Percentiles rank a stretch among this genome's conserved stretches.
Conservation (phyloP, 148 eudicot species). For the Salicornia ramosissima region DNA sequence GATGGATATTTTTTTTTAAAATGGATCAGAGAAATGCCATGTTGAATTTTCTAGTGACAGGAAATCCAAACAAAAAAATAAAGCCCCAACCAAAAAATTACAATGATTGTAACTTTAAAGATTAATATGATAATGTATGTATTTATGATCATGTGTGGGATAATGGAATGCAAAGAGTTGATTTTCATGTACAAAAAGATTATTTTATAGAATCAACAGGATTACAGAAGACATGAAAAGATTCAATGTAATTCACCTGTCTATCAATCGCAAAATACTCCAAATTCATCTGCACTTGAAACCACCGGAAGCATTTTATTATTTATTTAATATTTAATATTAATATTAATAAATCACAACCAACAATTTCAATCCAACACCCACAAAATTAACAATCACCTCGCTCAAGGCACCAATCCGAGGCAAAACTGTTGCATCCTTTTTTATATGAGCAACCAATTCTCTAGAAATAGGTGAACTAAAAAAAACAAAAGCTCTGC, state of each 20-base stretch:
- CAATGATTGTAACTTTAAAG: too few species aligned
- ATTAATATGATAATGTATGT: too few species aligned
- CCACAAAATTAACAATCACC: constrained; percentile 36
- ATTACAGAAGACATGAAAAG: neutral
- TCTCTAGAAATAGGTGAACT: constrained; percentile 76
- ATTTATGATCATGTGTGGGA: too few species aligned
- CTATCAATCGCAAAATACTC: constrained; percentile 90
- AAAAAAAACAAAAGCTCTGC: constrained; percentile 88
- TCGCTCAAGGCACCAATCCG: constrained; percentile 87
- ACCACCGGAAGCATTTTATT: constrained; percentile 20
- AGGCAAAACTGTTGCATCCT: constrained; percentile 55
- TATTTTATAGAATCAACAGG: neutral
- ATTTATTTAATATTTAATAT: constrained; percentile 1
- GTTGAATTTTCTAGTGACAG: too few species aligned
- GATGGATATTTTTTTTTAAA: too few species aligned
- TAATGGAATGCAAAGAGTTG: too few species aligned
- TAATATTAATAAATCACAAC: neutral
- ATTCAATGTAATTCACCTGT: constrained; percentile 48
- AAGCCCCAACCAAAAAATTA: too few species aligned
- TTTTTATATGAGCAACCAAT: constrained; percentile 66
- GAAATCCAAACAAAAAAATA: too few species aligned
- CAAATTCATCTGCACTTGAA: constrained; percentile 86
- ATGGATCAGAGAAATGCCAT: too few species aligned
- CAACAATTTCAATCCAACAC: constrained; percentile 13
- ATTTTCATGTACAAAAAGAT: too few species aligned